These are phyloP conservation scores for Pseudohalonectria lignicola DNA, from an alignment of 2,329 filamentous ascomycete species.

Conservation along the genomic window DNA sequence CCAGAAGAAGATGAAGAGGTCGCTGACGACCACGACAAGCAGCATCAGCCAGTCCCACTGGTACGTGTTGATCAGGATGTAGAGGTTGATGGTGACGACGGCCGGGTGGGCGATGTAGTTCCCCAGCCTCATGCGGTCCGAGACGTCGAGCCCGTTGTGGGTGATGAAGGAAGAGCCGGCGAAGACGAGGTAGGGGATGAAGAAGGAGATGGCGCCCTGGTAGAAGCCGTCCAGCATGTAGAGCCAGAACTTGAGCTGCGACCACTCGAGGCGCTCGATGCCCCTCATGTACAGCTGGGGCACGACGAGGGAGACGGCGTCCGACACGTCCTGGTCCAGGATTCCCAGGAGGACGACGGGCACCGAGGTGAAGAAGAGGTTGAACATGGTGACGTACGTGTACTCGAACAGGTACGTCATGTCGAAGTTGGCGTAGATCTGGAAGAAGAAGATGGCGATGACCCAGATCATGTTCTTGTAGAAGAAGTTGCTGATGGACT, in stretches of 20 bases:
- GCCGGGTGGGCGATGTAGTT: constrained; percentile 77
- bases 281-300: constrained; percentile 91
- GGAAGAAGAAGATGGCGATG: constrained; percentile 93
- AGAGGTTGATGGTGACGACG: constrained; percentile 82
- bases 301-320: constrained; percentile 85
- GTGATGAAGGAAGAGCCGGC: constrained; percentile 56
- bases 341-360: constrained; percentile 94
- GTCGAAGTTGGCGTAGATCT: constrained; percentile 91
- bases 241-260: constrained; percentile 88
- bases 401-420: constrained; percentile 96
- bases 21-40: constrained; percentile 71
- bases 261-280: constrained; percentile 96
- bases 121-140: constrained; percentile 75
- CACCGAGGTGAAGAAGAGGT: constrained; percentile 90
- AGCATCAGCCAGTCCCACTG: constrained; percentile 97
- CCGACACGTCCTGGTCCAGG: constrained; percentile 91
- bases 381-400: constrained; percentile 94
- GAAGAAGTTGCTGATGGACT: constrained; percentile 97
- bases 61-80: constrained; percentile 93
- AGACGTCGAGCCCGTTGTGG: constrained; percentile 61
- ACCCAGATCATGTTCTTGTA: constrained; percentile 99
- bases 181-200: constrained; percentile 79
- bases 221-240: constrained; percentile 96
- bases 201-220: constrained; percentile 89
- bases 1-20: constrained; percentile 88